Base-by-base conservation (phyloP, 2,329 filamentous ascomycete species). In the Paraphaeosphaeria sporulosa region DNA sequence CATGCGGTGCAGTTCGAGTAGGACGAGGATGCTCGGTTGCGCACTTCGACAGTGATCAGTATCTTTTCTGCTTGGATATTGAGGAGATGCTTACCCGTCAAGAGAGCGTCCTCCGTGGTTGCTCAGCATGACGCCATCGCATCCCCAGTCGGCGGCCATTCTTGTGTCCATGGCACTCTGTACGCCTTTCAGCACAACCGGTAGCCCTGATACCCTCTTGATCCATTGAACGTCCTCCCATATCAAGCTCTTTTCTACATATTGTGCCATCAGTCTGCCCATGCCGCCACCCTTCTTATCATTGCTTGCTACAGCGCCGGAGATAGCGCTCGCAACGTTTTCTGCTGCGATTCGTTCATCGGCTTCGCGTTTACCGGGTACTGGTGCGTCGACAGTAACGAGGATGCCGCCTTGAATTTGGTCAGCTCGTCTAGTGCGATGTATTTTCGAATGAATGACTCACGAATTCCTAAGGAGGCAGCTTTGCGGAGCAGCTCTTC, bases 1-100 rank as follows among this genome's bases (percentile, higher is more conserved):
- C 63, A 84, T 84, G 64, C 83, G 82, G 59, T 87, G 87, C 62
- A 91, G 80, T 75, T 91, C 88, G 0, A 91, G 75, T 4, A 91
- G 71, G 0, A 87, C 82, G 36, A 90, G 72, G 32, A 91, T 80
- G 0, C 85, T 82, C 0, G 88, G 79, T 2, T 84, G 83, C 0
- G 81, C 78, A 4, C 70, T 74, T 36, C 17, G 17, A 15, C 27
- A n/a, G 15, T 15, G 2, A 17, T 32, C 15, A 52, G n/a, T 23
- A 25, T 15, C n/a, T n/a, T 47, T 12, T 19, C 44, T 17, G 38
- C 38, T 17, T 53, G 30, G 10, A 8, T 10, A 5, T 7, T n/a
- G 2, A 34, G n/a, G 17, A 30, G 17, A 9, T 8, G 55, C 64
- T 52, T 55, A 66, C 64, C 58, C 62, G 61, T 84, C 81, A 46